phyloP scores from a whole-genome alignment of 2,329 filamentous ascomycete genomes.

The Aspergillus sp. region DNA sequence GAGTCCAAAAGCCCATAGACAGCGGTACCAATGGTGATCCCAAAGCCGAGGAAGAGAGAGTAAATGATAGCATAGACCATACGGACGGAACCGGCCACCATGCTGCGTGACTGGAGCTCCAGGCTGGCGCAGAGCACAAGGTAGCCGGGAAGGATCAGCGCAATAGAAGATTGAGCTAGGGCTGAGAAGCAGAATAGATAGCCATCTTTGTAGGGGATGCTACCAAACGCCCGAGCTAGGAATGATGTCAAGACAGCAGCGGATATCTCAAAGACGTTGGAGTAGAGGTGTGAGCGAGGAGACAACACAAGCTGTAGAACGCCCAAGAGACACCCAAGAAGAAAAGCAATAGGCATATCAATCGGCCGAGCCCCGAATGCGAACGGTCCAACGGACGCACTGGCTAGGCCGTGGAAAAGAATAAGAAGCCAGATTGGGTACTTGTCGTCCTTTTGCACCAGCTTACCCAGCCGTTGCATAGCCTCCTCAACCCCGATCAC shows the following conservation, averaged over 20 bases:
- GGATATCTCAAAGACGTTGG: conserved; percentile 66
- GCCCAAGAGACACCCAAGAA: conserved; percentile 74
- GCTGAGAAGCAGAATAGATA: conserved; percentile 70
- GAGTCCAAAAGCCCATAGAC: conserved; percentile 63
- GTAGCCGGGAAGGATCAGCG: conserved; percentile 70
- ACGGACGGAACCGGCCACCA: conserved; percentile 72
- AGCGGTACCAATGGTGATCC: conserved; percentile 66
- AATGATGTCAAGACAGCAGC: conserved; percentile 69
- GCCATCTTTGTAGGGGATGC: conserved; percentile 54
- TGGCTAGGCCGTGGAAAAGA: conserved; percentile 72
- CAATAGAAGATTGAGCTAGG: conserved; percentile 70
- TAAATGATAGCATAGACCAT: conserved; percentile 77
- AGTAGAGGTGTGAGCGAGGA: conserved; percentile 68
- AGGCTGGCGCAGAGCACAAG: conserved; percentile 62
- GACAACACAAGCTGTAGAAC: conserved; percentile 74
- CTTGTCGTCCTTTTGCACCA: conserved; percentile 58
- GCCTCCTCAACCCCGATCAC: conserved; percentile 50
- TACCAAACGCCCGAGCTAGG: conserved; percentile 67
- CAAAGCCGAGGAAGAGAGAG: conserved; percentile 70
- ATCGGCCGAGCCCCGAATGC: conserved; percentile 76
- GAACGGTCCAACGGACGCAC: conserved; percentile 74
- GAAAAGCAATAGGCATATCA: conserved; percentile 75
- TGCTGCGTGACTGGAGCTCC: conserved; percentile 68
- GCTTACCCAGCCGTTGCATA: conserved; percentile 49
- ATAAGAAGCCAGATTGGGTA: conserved; percentile 59